phyloP scores from a whole-genome alignment of 345 rosid genomes.

The Euphorbia pulcherrima region DNA sequence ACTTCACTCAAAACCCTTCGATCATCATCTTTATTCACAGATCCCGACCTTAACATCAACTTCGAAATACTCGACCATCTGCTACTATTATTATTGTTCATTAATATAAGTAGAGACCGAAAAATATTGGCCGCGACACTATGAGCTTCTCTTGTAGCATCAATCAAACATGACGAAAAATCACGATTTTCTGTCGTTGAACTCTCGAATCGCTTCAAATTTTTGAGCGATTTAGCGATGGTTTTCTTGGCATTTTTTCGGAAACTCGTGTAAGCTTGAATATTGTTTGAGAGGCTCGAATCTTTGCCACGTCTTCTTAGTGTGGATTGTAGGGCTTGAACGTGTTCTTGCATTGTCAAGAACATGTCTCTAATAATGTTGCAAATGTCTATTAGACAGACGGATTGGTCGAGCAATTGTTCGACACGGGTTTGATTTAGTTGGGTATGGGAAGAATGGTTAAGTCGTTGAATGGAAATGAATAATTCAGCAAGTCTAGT shows the following conservation, averaged over 20 bases:
- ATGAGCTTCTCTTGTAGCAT: conserved; percentile 39
- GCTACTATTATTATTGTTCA: conserved; percentile 21
- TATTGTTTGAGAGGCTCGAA: conserved; percentile 32
- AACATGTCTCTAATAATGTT: conserved; percentile 36
- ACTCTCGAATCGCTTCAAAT: conserved; percentile 38
- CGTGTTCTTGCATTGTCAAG: conserved; percentile 35
- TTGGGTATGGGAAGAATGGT: conserved; percentile 29
- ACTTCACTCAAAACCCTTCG: conserved; percentile 38
- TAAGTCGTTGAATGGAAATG: conserved; percentile 31
- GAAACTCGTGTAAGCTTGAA: conserved; percentile 47
- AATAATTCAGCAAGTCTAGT: conserved; percentile 36
- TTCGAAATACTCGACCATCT: conserved; percentile 45
- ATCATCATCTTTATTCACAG: conserved; percentile 16
- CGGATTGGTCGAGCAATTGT: conserved; percentile 37
- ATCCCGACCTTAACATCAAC: conserved; percentile 22
- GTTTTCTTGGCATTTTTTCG: conserved; percentile 54
- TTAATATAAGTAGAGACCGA: conserved; percentile 41
- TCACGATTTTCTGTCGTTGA: conserved; percentile 17
- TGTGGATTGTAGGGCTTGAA: conserved; percentile 39
- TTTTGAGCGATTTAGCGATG: conserved; percentile 35
- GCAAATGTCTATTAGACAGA: conserved; percentile 40
- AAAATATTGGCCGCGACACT: conserved; percentile 31
- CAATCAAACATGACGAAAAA: conserved; percentile 12
- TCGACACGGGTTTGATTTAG: conserved; percentile 26
- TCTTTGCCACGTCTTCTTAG: conserved; percentile 39